Evolutionary conservation across 2,329 filamentous ascomycete species (phyloP).

Genomic region (Diaporthe eres): DNA sequence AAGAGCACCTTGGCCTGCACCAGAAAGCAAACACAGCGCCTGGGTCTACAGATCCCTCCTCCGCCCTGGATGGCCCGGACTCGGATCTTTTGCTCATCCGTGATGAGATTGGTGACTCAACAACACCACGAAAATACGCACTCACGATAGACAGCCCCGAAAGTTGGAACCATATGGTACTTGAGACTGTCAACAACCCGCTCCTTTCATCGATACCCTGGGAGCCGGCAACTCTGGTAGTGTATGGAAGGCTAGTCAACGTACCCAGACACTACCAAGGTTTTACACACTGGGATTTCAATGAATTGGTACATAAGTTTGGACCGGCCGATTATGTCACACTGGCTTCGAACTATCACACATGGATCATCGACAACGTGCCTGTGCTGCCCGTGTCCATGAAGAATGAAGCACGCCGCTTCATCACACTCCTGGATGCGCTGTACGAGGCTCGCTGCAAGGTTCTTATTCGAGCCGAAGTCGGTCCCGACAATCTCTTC

Average conservation of each 20-base stretch:
- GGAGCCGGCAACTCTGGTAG: constrained; percentile 59
- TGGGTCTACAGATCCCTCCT: background rate
- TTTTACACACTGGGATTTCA: constrained; percentile 76
- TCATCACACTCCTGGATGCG: constrained; percentile 86
- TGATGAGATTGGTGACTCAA: constrained; percentile 35
- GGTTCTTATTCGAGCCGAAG: constrained; percentile 76
- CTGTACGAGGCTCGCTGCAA: constrained; percentile 87
- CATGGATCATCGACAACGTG: constrained; percentile 79
- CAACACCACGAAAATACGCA: constrained; percentile 49
- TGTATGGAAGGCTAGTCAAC: constrained; percentile 75
- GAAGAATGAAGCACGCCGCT: constrained; percentile 85
- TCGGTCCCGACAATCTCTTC: constrained; percentile 81
- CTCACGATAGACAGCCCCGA: constrained; percentile 45
- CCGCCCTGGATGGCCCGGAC: constrained; percentile 14
- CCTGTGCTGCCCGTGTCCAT: constrained; percentile 76
- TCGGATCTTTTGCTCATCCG: constrained; percentile 28
- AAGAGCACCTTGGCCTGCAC: constrained; percentile 31
- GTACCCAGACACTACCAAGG: constrained; percentile 72
- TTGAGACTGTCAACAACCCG: constrained; percentile 38
- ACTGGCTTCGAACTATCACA: constrained; percentile 84
- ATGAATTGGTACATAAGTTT: constrained; percentile 76
- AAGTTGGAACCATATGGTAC: constrained; percentile 47
- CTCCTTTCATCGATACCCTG: constrained; percentile 51
- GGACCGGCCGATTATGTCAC: constrained; percentile 88
- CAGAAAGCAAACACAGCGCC: background rate